A percentile compares a stretch with the other conserved stretches of the same genome.
phyloP scores from a whole-genome alignment of 805 yeast species.

The Saccharomycopsis sp. region DNA sequence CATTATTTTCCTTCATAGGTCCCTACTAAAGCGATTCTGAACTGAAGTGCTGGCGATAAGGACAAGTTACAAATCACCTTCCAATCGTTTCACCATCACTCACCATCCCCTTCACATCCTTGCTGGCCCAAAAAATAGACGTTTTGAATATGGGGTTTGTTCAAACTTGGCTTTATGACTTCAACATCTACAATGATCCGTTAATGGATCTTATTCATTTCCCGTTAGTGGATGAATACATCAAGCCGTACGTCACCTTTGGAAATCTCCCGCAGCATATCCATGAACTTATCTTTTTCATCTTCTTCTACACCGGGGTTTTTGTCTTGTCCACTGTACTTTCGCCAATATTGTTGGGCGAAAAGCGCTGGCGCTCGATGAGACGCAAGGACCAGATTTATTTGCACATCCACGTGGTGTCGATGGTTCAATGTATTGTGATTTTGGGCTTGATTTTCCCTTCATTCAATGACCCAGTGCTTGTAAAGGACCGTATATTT shows the following conservation, averaged over 20 bases:
- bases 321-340: constrained; percentile 23
- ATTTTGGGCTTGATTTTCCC: constrained; percentile 56
- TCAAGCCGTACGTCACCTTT: constrained; percentile 25
- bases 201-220: constrained; percentile 22
- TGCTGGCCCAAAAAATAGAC: no score
- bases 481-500: constrained; percentile 42
- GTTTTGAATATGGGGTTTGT: background rate
- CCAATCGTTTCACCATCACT: no score
- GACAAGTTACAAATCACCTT: no score
- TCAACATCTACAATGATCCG: constrained; percentile 25
- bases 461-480: constrained; percentile 48
- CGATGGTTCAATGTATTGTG: constrained; percentile 72
- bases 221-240: constrained; percentile 27
- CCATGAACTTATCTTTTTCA: constrained; percentile 29
- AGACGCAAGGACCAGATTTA: constrained; percentile 48
- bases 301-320: constrained; percentile 28
- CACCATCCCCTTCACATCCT: no score
- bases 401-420: constrained; percentile 81
- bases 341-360: constrained; percentile 24
- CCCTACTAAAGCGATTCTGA: background rate
- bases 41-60: no score
- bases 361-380: constrained; percentile 22
- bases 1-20: background rate
- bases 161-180: constrained; percentile 7
- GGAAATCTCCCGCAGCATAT: constrained; percentile 26